Percentiles rank a stretch among this genome's conserved stretches.
phyloP scores from a whole-genome alignment of 1,284 basidiomycete genomes.

The Ganoderma lingzhi region DNA sequence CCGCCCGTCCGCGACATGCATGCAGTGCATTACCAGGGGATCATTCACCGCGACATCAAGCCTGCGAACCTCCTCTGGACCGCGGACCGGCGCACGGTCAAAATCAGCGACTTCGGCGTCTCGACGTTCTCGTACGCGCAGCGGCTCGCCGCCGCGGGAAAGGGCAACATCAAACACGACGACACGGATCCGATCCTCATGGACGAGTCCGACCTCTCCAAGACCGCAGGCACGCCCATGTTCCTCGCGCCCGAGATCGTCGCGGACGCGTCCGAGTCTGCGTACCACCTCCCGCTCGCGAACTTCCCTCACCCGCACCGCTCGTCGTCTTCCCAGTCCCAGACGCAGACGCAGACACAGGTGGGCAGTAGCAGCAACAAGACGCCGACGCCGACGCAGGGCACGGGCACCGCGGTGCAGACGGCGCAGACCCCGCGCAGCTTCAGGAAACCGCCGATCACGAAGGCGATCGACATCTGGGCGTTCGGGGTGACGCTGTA shows the following conservation, averaged over 20 bases:
- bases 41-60: constrained; percentile 99
- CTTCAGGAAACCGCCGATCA: constrained; percentile 72
- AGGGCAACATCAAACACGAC: constrained; percentile 45
- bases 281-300: constrained; percentile 6
- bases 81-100: constrained; percentile 83
- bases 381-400: not conserved
- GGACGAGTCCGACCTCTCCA: constrained; percentile 89
- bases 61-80: constrained; percentile 97
- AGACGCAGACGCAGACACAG: constrained; percentile 16
- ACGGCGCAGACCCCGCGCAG: constrained; percentile 27
- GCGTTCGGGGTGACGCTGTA: constrained; percentile 98
- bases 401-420: constrained; percentile 24
- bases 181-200: constrained; percentile 68
- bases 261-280: constrained; percentile 51
- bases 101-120: constrained; percentile 98
- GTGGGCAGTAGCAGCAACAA: not conserved
- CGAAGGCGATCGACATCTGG: constrained; percentile 99
- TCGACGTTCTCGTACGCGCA: constrained; percentile 94
- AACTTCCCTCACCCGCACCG: constrained; percentile 30
- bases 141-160: constrained; percentile 64
- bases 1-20: constrained; percentile 1
- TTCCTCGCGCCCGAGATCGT: constrained; percentile 98
- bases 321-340: constrained; percentile 41
- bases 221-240: constrained; percentile 97
- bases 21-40: constrained; percentile 94